A percentile compares a stretch with the other conserved stretches of the same genome.
Conservation (phyloP, 345 rosid genomes). For the Zanthoxylum bungeanum region DNA sequence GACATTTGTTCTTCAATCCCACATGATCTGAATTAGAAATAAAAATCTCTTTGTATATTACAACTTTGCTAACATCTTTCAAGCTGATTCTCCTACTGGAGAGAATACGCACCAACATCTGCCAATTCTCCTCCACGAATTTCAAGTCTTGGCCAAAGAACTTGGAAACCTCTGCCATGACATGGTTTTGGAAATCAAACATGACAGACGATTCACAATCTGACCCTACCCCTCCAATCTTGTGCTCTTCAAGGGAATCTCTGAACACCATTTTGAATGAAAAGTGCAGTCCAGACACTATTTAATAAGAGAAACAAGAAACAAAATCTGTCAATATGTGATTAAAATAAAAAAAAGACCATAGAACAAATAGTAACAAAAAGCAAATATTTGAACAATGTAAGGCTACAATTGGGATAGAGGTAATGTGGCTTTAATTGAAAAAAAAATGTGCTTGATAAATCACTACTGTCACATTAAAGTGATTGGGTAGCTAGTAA, state of each 20-base stretch:
- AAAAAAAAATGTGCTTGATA: too few relatives aligned
- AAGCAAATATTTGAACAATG: background rate
- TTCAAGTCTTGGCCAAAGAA: conserved; percentile 4
- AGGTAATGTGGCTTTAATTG: too few relatives aligned
- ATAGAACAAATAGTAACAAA: background rate
- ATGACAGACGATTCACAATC: conserved; percentile 10
- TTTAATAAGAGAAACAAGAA: background rate
- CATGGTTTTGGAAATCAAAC: conserved; percentile 14
- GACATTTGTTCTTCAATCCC: conserved; percentile 16
- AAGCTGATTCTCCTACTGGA: conserved; percentile 20
- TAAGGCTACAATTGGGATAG: background rate
- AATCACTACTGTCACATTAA: background rate
- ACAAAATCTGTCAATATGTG: background rate
- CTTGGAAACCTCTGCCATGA: background rate
- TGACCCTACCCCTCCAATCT: conserved; percentile 16
- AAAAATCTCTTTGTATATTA: conserved; percentile 15
- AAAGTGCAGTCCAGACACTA: background rate
- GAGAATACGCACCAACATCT: conserved; percentile 11
- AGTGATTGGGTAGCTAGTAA: too few relatives aligned
- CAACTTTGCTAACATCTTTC: conserved; percentile 13
- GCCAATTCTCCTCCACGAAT: conserved; percentile 17
- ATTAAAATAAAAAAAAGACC: background rate
- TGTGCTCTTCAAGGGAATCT: conserved; percentile 22
- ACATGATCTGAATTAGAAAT: conserved; percentile 14
- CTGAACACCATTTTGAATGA: conserved; percentile 36